Conservation (phyloP, 148 eudicot species). For the Silene conica region DNA sequence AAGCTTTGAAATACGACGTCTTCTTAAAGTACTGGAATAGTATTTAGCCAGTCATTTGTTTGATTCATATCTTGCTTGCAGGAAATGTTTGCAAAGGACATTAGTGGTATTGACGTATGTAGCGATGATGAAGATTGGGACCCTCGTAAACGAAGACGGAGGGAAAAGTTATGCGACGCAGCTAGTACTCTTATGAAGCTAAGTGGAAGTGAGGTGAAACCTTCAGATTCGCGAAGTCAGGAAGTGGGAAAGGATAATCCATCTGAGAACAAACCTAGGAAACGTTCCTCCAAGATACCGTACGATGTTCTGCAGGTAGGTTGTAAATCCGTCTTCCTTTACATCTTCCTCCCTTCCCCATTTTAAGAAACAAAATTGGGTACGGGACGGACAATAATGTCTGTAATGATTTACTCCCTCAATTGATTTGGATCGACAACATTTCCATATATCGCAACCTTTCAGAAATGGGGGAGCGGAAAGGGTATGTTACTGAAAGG, state of each 20-base stretch:
- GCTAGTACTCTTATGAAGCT: constrained; percentile 60
- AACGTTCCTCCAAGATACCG: constrained; percentile 61
- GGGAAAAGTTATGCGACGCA: constrained; percentile 70
- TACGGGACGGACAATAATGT: neutral
- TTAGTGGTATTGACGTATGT: constrained; percentile 42
- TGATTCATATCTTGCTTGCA: constrained; percentile 25
- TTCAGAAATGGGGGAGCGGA: too few relatives aligned
- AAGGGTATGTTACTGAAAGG: neutral
- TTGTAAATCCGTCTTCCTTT: neutral
- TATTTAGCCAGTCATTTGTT: neutral
- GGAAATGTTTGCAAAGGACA: constrained; percentile 96
- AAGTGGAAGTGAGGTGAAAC: constrained; percentile 43
- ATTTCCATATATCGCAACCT: neutral
- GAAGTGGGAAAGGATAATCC: constrained; percentile 32
- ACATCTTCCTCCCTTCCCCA: neutral
- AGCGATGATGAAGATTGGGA: constrained; percentile 99
- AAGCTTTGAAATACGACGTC: neutral
- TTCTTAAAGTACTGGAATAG: too few relatives aligned
- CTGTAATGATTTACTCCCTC: neutral
- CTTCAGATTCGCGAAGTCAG: constrained; percentile 19
- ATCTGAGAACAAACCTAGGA: constrained; percentile 28
- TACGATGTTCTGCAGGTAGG: constrained; percentile 64
- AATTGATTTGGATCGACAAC: neutral
- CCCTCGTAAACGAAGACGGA: constrained; percentile 58
- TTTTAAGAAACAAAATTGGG: neutral